phyloP scores from a whole-genome alignment of 768 basidiomycete species.

The Boletus pseudo-olivaceus region DNA sequence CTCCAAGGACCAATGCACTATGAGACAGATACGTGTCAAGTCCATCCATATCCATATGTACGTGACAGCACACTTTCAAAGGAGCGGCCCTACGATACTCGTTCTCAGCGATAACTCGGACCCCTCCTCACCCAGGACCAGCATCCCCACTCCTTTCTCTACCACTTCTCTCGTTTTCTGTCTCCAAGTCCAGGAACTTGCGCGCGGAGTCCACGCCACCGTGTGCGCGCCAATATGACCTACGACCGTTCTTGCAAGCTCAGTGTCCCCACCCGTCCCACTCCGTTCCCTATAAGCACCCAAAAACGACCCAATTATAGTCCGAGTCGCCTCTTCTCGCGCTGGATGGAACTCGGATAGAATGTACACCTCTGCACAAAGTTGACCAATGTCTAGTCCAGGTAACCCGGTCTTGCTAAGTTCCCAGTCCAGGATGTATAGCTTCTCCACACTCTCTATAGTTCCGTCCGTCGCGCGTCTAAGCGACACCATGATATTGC shows the following conservation, averaged over 20 bases:
- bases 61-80: slow-evolving; percentile 2
- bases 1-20: background rate
- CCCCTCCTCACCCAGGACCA: slow-evolving; percentile 35
- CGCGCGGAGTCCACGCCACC: slow-evolving; percentile 47
- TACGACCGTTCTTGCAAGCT: slow-evolving; percentile 35
- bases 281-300: slow-evolving; percentile 37
- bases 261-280: slow-evolving; percentile 16
- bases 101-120: slow-evolving; percentile 23
- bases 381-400: slow-evolving; percentile 60
- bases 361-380: slow-evolving; percentile 56
- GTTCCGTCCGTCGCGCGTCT: slow-evolving; percentile 26
- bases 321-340: slow-evolving; percentile 34
- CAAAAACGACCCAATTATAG: slow-evolving; percentile 44
- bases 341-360: slow-evolving; percentile 46
- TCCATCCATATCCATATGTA: too few relatives aligned
- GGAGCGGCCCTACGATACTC: slow-evolving; percentile 30
- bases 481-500: slow-evolving; percentile 53
- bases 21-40: background rate
- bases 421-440: slow-evolving; percentile 67
- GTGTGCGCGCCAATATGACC: slow-evolving; percentile 56
- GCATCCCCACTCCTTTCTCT: slow-evolving; percentile 43
- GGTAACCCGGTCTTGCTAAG: slow-evolving; percentile 52
- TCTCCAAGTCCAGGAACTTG: slow-evolving; percentile 45
- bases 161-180: slow-evolving; percentile 49
- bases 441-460: slow-evolving; percentile 31